Conservation (phyloP, 2,329 filamentous ascomycete genomes). For the Cordyceps fumosorosea region DNA sequence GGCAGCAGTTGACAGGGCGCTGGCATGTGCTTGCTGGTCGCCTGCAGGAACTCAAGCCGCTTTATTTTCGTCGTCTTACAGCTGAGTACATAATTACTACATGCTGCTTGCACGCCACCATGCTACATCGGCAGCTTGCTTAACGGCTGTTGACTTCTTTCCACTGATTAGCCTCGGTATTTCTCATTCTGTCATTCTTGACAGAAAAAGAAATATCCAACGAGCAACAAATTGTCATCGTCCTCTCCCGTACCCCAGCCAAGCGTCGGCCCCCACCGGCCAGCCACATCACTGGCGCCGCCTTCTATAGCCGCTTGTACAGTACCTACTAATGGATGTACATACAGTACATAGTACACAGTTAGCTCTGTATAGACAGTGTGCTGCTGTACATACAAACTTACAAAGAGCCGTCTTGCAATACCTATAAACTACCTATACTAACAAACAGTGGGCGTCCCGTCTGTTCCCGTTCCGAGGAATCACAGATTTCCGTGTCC, state of each 20-base stretch:
- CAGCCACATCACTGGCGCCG: background rate
- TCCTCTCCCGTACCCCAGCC: no score
- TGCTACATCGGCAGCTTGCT: background rate
- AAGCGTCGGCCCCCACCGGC: background rate
- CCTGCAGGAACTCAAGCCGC: background rate
- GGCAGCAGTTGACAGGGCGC: background rate
- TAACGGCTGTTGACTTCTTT: background rate
- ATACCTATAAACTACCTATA: no score
- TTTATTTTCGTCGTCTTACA: constrained; percentile 12
- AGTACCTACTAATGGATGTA: no score
- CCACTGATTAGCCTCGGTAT: background rate
- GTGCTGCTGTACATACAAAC: no score
- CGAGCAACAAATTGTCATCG: no score
- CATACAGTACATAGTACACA: no score
- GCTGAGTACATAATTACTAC: background rate
- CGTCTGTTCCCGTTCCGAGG: background rate
- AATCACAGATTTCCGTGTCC: background rate
- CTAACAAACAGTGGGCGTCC: background rate
- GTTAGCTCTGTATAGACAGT: no score
- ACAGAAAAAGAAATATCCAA: no score
- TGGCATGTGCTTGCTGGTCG: background rate
- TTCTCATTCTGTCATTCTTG: background rate
- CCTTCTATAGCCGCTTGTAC: no score
- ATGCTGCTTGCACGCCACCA: background rate
- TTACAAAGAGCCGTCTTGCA: no score